phyloP scores from a whole-genome alignment of 2,329 filamentous ascomycete species.

The Botryosphaeria dothidea region DNA sequence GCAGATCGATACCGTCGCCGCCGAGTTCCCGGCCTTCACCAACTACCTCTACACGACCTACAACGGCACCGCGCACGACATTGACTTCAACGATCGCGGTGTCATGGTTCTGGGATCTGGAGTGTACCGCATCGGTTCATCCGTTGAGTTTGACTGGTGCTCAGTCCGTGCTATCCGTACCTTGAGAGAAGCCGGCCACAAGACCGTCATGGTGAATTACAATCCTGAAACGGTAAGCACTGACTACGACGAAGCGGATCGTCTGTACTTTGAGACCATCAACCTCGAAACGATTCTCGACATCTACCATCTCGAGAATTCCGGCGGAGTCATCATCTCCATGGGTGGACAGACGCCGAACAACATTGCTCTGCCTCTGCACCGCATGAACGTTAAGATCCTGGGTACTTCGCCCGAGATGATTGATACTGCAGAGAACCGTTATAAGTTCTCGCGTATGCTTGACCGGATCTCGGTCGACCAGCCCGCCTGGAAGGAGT shows the following conservation, averaged over 20 bases:
- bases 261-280: constrained; percentile 95
- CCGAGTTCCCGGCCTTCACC: constrained; percentile 90
- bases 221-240: constrained; percentile 90
- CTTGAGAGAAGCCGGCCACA: constrained; percentile 77
- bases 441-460: constrained; percentile 99
- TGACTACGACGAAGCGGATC: constrained; percentile 93
- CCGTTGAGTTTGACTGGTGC: constrained; percentile 99
- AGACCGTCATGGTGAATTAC: constrained; percentile 91
- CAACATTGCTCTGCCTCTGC: constrained; percentile 90
- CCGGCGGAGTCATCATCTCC: constrained; percentile 83
- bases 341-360: constrained; percentile 98
- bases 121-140: constrained; percentile 95
- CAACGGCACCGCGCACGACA: constrained; percentile 83
- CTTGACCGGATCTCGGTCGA: constrained; percentile 92
- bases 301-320: constrained; percentile 85
- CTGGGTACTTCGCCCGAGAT: constrained; percentile 96
- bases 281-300: constrained; percentile 87
- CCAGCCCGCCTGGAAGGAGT: constrained; percentile 96
- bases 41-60: constrained; percentile 98
- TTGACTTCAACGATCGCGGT: constrained; percentile 83
- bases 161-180: constrained; percentile 93
- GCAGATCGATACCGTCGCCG: constrained; percentile 97
- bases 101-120: constrained; percentile 96
- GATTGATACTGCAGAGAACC: constrained; percentile 96
- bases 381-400: constrained; percentile 87